phyloP scores from a whole-genome alignment of 2,329 filamentous ascomycete species.

The Purpureocillium lavendulum region DNA sequence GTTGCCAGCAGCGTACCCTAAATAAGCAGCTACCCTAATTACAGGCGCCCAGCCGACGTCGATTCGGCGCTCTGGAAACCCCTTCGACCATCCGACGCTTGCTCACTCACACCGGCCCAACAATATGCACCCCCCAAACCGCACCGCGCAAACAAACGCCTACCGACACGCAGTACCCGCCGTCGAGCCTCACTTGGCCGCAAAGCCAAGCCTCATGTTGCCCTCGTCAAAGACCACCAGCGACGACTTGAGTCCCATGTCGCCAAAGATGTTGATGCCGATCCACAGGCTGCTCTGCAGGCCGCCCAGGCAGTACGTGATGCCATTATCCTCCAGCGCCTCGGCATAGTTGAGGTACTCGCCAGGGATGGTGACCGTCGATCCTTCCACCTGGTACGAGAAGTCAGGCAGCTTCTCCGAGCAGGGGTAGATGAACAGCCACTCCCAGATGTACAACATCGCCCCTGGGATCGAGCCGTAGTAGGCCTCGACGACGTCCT shows the following conservation, averaged over 20 bases:
- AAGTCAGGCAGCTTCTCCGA: constrained; percentile 34
- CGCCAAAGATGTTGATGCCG: constrained; percentile 50
- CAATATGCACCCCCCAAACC: no score
- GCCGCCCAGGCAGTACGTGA: no score
- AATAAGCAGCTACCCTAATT: no score
- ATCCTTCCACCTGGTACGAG: constrained; percentile 45
- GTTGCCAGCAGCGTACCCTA: no score
- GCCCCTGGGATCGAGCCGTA: constrained; percentile 17
- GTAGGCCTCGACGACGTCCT: constrained; percentile 39
- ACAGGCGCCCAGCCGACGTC: no score
- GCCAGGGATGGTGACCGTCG: constrained; percentile 46
- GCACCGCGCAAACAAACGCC: no score
- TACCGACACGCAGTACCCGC: no score
- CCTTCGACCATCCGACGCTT: no score
- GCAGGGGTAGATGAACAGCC: constrained; percentile 32
- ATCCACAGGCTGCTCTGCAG: constrained; percentile 17
- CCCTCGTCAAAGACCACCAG: constrained; percentile 48
- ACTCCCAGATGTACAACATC: constrained; percentile 6
- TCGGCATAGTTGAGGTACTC: constrained; percentile 42
- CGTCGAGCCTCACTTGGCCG: no score
- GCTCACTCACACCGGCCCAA: no score
- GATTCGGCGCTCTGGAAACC: no score
- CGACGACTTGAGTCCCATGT: constrained; percentile 51
- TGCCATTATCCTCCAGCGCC: no score
- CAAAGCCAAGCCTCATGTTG: constrained; percentile 37